These are phyloP conservation scores for Monosporozyma aerobia DNA, from an alignment of 805 yeast species.

Conservation along the genomic window DNA sequence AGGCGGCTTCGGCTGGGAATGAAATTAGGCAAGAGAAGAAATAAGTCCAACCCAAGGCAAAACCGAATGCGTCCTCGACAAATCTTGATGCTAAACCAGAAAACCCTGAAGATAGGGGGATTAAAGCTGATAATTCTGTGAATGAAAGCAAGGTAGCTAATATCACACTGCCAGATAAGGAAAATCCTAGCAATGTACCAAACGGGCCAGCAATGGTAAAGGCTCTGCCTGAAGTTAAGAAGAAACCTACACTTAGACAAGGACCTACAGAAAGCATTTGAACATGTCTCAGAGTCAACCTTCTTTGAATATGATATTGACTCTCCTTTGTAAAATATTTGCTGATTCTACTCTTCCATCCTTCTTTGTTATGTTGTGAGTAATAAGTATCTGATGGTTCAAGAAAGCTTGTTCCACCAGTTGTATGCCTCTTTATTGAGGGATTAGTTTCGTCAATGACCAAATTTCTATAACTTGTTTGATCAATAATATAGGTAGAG, in stretches of 20 bases:
- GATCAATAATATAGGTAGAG: constrained; percentile 13
- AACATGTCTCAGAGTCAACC: constrained; percentile 42
- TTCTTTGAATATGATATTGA: constrained; percentile 38
- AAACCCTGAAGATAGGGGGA: constrained; percentile 56
- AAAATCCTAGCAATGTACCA: constrained; percentile 45
- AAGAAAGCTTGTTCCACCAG: background rate
- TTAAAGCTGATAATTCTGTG: constrained; percentile 55
- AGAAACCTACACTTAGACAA: constrained; percentile 57
- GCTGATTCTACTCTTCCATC: background rate
- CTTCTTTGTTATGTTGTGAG: background rate
- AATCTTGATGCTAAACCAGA: constrained; percentile 55
- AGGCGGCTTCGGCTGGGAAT: constrained; percentile 57
- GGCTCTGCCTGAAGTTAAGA: constrained; percentile 52
- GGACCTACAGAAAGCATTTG: constrained; percentile 63
- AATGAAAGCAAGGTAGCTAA: constrained; percentile 51
- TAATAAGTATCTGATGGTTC: background rate
- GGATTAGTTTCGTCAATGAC: constrained; percentile 13
- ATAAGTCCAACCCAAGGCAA: constrained; percentile 60
- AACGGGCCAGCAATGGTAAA: constrained; percentile 49
- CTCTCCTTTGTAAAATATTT: background rate
- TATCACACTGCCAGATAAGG: constrained; percentile 56
- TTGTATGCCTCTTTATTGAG: background rate
- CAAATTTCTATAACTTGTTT: constrained; percentile 16
- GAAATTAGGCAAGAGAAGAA: constrained; percentile 47
- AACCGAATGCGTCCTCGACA: constrained; percentile 58